A percentile compares a stretch with the other conserved stretches of the same genome.
phyloP scores from a whole-genome alignment of 352 stramenopile species.

The Globisporangium nagaii region DNA sequence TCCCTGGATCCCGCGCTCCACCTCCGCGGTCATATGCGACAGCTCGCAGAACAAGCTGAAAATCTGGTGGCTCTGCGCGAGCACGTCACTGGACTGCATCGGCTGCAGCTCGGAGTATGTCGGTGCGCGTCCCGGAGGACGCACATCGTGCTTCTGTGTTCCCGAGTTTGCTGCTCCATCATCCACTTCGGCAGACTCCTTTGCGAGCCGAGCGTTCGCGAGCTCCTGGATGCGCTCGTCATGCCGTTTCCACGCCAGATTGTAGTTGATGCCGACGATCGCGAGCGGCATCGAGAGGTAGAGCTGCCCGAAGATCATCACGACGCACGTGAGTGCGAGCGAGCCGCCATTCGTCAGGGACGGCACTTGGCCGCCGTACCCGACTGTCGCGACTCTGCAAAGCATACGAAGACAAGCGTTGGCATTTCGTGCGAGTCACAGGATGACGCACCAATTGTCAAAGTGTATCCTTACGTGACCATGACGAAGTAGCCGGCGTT shows the following conservation, averaged over 20 bases:
- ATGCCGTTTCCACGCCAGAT: constrained; percentile 28
- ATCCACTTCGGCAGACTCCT: not conserved
- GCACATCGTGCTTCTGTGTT: too few relatives aligned
- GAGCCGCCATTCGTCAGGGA: constrained; percentile 32
- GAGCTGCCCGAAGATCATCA: constrained; percentile 53
- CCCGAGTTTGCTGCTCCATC: not conserved
- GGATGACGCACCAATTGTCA: too few relatives aligned
- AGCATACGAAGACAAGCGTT: too few relatives aligned
- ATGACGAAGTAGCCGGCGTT: constrained; percentile 61
- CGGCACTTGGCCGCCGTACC: constrained; percentile 46
- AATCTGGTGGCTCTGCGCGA: constrained; percentile 1
- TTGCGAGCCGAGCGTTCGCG: not conserved
- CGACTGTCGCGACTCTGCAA: constrained; percentile 41
- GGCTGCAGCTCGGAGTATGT: not conserved
- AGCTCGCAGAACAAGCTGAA: constrained; percentile 3
- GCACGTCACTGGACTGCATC: not conserved
- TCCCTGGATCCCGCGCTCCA: constrained; percentile 14
- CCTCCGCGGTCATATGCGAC: not conserved
- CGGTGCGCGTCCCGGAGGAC: not conserved
- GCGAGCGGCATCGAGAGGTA: constrained; percentile 56
- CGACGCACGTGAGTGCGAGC: constrained; percentile 25
- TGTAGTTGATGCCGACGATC: constrained; percentile 52
- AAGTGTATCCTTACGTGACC: constrained; percentile 33
- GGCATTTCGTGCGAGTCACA: too few relatives aligned
- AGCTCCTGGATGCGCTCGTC: constrained; percentile 10